Evolutionary conservation across 2,329 filamentous ascomycete species (phyloP), one percentile per base, ranked within the genome.

Genomic region (Elsinoe necatrix): DNA sequence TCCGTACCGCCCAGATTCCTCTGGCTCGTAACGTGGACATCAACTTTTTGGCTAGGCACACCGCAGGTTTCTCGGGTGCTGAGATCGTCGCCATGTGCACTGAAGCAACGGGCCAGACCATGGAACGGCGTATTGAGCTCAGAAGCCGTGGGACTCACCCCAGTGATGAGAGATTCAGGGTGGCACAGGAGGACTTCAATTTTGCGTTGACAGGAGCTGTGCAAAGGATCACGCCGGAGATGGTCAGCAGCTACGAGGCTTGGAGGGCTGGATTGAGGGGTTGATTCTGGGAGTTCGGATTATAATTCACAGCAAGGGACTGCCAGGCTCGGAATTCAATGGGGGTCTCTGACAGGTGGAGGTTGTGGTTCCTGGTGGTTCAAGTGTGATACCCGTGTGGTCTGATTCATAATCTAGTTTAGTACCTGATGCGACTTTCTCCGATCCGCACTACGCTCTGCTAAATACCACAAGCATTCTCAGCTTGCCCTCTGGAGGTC

Each of bases 21-120:
- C 73, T 89, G 37, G 72, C 75, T 27, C 66, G 73, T 0, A 85
- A 88, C 56, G 80, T 95, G 12, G 81, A 89, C 65, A 69, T 89
- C 7, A 72, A 77, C 0, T 73, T 76, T 50, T 72, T 95, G 27
- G 87, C 87, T 4, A 66, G 68, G 14, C 69, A 74, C 47, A 86
- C 86, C 0, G 85, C 90, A 6, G 89, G 89, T 0, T 89, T 87
- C 68, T 93, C 89, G 1, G 91, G 91, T 1, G 90, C 91, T 0
- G 92, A 96, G 71, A 81, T 96, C 59, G 80, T 83, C 39, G 77
- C 74, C 18, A 77, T 86, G 3, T 77, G 74, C 62, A 63, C 68
- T 16, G 63, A 69, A 21, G 68, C 68, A 1, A 70, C 72, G 42
- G 66, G 71, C 27, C 57, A 67, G 56, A 68, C 68, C 9, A 67